phyloP scores from a whole-genome alignment of 2,329 filamentous ascomycete genomes.

The Pseudogymnoascus sp. region DNA sequence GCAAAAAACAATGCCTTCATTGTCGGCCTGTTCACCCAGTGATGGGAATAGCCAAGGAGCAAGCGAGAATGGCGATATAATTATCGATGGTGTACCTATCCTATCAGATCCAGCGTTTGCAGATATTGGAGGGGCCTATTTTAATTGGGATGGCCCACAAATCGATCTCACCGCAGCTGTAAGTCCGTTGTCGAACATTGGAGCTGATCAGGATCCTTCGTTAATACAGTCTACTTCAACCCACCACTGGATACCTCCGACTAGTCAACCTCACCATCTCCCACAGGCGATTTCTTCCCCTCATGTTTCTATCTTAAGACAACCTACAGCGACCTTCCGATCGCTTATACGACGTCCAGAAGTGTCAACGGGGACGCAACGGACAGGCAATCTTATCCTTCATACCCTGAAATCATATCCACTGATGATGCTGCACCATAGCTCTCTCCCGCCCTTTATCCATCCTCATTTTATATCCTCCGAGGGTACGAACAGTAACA shows the following conservation, averaged over 20 bases:
- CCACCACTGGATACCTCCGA: slow-evolving; percentile 15
- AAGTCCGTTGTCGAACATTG: slow-evolving; percentile 16
- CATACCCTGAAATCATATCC: slow-evolving; percentile 36
- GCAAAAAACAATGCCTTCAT: neutral
- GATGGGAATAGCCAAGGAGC: slow-evolving; percentile 13
- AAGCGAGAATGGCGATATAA: slow-evolving; percentile 15
- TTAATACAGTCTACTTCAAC: slow-evolving; percentile 14
- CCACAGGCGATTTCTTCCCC: slow-evolving; percentile 15
- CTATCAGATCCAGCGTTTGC: slow-evolving; percentile 16
- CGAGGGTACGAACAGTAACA: slow-evolving; percentile 18
- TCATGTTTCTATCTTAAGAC: slow-evolving; percentile 21
- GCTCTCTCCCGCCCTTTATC: slow-evolving; percentile 36
- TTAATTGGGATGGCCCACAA: slow-evolving; percentile 20
- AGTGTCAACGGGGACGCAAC: slow-evolving; percentile 23
- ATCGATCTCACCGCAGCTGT: slow-evolving; percentile 20
- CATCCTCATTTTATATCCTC: slow-evolving; percentile 28
- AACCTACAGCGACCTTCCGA: slow-evolving; percentile 19
- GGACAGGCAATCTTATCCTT: slow-evolving; percentile 31
- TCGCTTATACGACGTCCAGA: slow-evolving; percentile 26
- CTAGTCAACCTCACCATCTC: slow-evolving; percentile 13
- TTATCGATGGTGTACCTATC: slow-evolving; percentile 13
- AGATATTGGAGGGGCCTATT: slow-evolving; percentile 14
- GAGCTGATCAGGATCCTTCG: slow-evolving; percentile 15
- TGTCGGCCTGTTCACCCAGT: slow-evolving; percentile 9
- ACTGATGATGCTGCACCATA: slow-evolving; percentile 31